A percentile compares a stretch with the other conserved stretches of the same genome.
These are phyloP conservation scores for Paramecium sexaurelia DNA, from an alignment of 73 alveolate genomes.

Conservation along the genomic window DNA sequence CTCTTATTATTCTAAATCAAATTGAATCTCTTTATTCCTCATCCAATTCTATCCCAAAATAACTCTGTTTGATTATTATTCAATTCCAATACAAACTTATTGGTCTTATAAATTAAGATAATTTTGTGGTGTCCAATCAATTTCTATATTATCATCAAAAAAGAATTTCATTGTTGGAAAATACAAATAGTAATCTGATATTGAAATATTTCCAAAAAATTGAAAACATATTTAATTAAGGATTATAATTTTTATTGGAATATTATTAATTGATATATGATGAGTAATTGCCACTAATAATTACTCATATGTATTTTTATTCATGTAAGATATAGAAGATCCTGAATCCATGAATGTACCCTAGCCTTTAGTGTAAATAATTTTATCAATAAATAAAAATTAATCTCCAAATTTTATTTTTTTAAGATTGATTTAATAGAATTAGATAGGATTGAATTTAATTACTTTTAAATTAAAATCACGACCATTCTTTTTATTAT, in stretches of 20 bases:
- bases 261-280: not conserved
- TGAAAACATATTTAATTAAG: not conserved
- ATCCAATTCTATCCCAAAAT: slow-evolving; percentile 52
- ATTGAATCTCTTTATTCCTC: not conserved
- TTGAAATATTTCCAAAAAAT: not conserved
- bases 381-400: not conserved
- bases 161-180: not conserved
- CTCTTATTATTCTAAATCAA: not conserved
- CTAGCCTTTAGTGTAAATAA: not conserved
- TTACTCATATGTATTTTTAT: not conserved
- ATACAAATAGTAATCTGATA: not conserved
- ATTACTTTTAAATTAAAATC: not conserved
- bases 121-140: not conserved
- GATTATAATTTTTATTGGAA: not conserved
- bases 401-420: not conserved
- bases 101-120: not conserved
- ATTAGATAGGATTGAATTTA: not conserved
- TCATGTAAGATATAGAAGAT: not conserved
- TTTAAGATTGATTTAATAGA: not conserved
- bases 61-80: not conserved
- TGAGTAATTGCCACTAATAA: not conserved
- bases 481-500: slow-evolving; percentile 64
- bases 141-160: not conserved
- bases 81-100: not conserved
- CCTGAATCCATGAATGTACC: slow-evolving; percentile 51